A percentile compares a stretch with the other conserved stretches of the same genome.
phyloP scores from a whole-genome alignment of 805 yeast genomes.

The Metahyphopichia silvanorum region DNA sequence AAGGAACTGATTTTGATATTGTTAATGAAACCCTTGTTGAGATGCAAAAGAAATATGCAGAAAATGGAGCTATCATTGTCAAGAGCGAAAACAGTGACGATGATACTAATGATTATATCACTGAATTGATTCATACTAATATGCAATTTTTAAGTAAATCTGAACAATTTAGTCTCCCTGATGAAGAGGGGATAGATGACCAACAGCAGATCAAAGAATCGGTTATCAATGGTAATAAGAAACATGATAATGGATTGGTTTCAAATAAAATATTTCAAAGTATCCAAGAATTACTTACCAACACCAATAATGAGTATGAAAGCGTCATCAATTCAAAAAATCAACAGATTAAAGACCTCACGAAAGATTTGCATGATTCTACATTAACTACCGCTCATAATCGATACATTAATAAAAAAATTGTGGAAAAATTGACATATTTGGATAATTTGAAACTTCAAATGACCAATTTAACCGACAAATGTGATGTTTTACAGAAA shows the following conservation, averaged over 20 bases:
- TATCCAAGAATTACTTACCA: slow-evolving; percentile 34
- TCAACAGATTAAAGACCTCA: slow-evolving; percentile 31
- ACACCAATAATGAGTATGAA: slow-evolving; percentile 39
- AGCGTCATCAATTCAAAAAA: slow-evolving; percentile 31
- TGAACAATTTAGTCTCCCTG: slow-evolving; percentile 13
- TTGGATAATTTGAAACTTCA: slow-evolving; percentile 52
- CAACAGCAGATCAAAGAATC: not conserved
- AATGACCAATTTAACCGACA: slow-evolving; percentile 38
- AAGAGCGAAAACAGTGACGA: slow-evolving; percentile 7
- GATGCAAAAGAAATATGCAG: not conserved
- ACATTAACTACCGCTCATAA: slow-evolving; percentile 43
- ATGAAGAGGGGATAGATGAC: slow-evolving; percentile 1
- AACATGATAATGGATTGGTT: not conserved
- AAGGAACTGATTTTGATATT: slow-evolving; percentile 84
- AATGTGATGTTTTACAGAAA: slow-evolving; percentile 23
- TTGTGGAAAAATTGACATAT: slow-evolving; percentile 30
- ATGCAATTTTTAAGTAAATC: slow-evolving; percentile 29
- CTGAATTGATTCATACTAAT: slow-evolving; percentile 33
- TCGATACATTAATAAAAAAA: slow-evolving; percentile 32
- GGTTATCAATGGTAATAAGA: not conserved
- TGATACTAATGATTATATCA: slow-evolving; percentile 22
- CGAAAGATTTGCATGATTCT: slow-evolving; percentile 35
- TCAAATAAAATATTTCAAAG: slow-evolving; percentile 35
- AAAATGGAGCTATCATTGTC: not conserved
- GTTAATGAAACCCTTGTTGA: slow-evolving; percentile 35